Base-by-base conservation (phyloP, 2,329 filamentous ascomycete species). In the Sarocladium kiliense region DNA sequence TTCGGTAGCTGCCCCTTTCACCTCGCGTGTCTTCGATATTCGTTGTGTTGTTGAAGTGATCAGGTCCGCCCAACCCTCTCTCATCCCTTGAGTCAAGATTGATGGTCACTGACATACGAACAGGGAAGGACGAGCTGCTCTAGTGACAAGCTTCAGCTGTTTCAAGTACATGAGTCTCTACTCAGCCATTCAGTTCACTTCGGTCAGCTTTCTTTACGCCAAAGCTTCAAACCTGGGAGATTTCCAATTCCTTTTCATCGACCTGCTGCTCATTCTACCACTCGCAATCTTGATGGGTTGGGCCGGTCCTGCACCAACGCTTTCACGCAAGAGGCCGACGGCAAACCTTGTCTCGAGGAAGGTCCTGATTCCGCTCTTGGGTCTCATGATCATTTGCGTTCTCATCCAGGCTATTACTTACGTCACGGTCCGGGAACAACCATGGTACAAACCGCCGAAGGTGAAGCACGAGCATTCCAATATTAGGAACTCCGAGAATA, bases 91-190 rank as follows among this genome's bases (percentile, higher is more conserved):
- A 18, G 1, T 12, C 18, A 25, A 44, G 18, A 12, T 32, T 3
- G 18, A 21, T 44, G 10, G 6, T 19, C 27, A 25, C 63, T 71
- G 59, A 71, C 58, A 18, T 1, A 16, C 10, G 18, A 36, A 41
- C 34, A 86, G 91, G 61, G 94, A 99, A 76, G 94, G 94, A 19
- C 86, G 95, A 59, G 93, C 93, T 19, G 90, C 95, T 32, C 80
- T 99, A 32, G 92, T 97, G n/a, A 99, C 94, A 12, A 96, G 91
- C 71, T 99, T 99, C 75, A 95, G 90, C 74, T 99, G 94, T 75
- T 99, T 99, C 81, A 99, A 97, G 76, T 99, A 96, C 73, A 99
- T 99, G 95, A 95, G 89, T 64, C 74, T 99, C 61, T 99, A 99
- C 76, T 97, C 92, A 2, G 93, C 94, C n/a, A 99, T 99, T 61